Base-by-base conservation (phyloP, 495 filamentous ascomycete species). In the Trichoderma reesei region DNA sequence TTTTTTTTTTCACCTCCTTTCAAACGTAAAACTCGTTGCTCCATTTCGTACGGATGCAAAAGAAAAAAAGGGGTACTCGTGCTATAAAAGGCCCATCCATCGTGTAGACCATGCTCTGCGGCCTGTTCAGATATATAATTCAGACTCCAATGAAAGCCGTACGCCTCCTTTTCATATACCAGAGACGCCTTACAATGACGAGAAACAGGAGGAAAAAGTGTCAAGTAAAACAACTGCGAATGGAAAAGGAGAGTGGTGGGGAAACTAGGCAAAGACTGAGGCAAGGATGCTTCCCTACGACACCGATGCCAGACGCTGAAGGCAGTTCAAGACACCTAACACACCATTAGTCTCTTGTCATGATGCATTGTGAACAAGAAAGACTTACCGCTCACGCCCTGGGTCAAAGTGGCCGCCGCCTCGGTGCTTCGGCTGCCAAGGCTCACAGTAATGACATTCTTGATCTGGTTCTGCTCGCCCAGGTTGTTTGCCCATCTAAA, bases 401-500 rank as follows among this genome's bases (percentile, higher is more conserved):
- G 89, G 3, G 90, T 92, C 68, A 96, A 70, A 3, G 92, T 96
- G 16, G 87, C 85, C 65, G 83, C 87, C 10, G 92, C 92, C 74
- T 94, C 90, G 0, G 92, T 96, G 75, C 91, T 95, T 56, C 92
- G 79, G 67, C 79, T 88, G 16, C 92, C 92, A 62, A 97, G 76
- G 61, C 86, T 91, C 20, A 96, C 91, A 1, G 91, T 96, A 68
- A 87, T 85, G 7, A 91, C 87, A 63, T 90, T 80, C 41, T 85
- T 73, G 51, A 95, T 79, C 6, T 70, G 73, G 37, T 80, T 77
- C 5, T 73, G 69, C 1, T 75, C 78, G 31, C 77, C 78, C 36
- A 96, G 74, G 39, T 85, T 79, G 74, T 96, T 96, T 36, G 92
- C 92, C 92, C 92, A 97, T 41, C 87, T 88, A 79, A 92, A 97